These are phyloP conservation scores for Colletotrichum shisoi DNA, from an alignment of 2,329 filamentous ascomycete species.

Conservation along the genomic window DNA sequence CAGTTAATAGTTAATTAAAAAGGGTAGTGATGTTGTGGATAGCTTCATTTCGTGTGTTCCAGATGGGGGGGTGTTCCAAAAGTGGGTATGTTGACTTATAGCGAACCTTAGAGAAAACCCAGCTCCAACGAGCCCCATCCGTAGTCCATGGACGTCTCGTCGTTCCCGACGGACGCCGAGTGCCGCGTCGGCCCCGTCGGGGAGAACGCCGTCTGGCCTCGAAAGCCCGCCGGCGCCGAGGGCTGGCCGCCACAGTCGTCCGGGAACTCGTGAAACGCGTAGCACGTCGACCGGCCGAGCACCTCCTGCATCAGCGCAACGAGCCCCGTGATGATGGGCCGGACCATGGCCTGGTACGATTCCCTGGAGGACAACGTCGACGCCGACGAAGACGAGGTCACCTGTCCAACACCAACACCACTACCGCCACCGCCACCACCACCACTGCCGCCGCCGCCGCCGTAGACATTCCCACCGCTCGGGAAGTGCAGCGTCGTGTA, in stretches of 20 bases:
- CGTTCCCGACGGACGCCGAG: conserved; percentile 24
- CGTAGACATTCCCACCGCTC: conserved; percentile 11
- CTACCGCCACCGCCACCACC: no score
- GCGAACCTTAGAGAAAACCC: conserved; percentile 38
- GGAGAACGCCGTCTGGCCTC: conserved; percentile 30
- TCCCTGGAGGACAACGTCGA: conserved; percentile 19
- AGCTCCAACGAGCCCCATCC: conserved; percentile 37
- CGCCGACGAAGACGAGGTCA: conserved; percentile 11
- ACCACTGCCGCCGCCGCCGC: conserved; percentile 5
- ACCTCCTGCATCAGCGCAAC: conserved; percentile 47
- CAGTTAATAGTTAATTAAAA: no score
- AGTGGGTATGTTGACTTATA: no score
- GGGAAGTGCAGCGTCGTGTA: conserved; percentile 40
- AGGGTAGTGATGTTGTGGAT: no score
- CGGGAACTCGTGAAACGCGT: conserved; percentile 39
- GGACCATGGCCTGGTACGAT: conserved; percentile 40
- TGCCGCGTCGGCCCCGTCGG: conserved; percentile 34
- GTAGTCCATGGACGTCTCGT: conserved; percentile 34
- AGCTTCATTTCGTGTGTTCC: no score
- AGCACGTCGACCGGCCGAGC: conserved; percentile 48
- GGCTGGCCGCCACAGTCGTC: conserved; percentile 35
- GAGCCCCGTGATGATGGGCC: conserved; percentile 41
- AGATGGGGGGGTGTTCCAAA: no score
- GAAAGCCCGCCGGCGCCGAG: conserved; percentile 14
- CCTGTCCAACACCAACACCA: neutral